These are phyloP conservation scores for Wickerhamiella musiphila DNA, from an alignment of 805 yeast species.

Conservation along the genomic window DNA sequence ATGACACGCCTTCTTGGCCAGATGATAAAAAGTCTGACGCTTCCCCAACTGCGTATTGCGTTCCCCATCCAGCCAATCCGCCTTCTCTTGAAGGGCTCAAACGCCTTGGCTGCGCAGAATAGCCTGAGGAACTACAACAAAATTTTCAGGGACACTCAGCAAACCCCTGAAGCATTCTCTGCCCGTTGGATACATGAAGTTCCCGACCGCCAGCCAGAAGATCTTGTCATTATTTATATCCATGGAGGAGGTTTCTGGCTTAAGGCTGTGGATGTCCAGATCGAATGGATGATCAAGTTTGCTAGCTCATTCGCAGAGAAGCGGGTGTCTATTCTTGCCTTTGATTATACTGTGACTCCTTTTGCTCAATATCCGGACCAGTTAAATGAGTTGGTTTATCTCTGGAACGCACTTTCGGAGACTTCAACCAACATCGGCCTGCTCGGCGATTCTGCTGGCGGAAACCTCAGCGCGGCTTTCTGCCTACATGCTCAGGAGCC, in stretches of 20 bases:
- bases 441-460: constrained; percentile 23
- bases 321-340: constrained; percentile 12
- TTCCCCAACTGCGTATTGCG: constrained; percentile 11
- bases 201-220: constrained; percentile 12
- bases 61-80: constrained; percentile 13
- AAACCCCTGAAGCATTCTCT: constrained; percentile 8
- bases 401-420: constrained; percentile 10
- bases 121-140: constrained; percentile 11
- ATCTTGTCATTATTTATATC: constrained; percentile 16
- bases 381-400: constrained; percentile 14
- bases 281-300: constrained; percentile 8
- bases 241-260: constrained; percentile 19
- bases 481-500: too few species aligned
- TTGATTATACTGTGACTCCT: constrained; percentile 20
- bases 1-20: too few species aligned
- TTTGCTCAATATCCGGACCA: constrained; percentile 16
- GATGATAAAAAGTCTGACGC: constrained; percentile 7
- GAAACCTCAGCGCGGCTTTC: constrained; percentile 13
- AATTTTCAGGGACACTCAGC: too few species aligned
- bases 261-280: constrained; percentile 9
- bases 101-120: neutral
- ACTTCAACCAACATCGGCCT: constrained; percentile 13
- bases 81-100: constrained; percentile 4
- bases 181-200: constrained; percentile 17
- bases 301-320: too few species aligned